Evolutionary conservation across 345 rosid genomes (phyloP).

Genomic region (Rhodamnia argentea): DNA sequence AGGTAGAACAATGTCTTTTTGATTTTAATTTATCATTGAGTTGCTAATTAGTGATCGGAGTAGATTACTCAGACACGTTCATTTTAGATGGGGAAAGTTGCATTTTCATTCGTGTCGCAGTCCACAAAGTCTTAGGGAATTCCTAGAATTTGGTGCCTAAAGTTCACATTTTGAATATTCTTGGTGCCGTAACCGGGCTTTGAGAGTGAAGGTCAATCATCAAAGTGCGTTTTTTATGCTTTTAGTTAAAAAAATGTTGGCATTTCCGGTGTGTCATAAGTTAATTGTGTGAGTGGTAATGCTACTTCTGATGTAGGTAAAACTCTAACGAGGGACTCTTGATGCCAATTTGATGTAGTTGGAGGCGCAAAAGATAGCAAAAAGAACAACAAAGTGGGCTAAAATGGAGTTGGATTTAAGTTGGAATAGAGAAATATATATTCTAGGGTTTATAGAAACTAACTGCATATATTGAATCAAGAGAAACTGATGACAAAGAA

Average conservation of each 20-base stretch:
- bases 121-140: not conserved
- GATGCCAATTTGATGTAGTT: not conserved
- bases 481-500: not conserved
- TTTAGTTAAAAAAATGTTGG: not conserved
- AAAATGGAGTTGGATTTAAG: not conserved
- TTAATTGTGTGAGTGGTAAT: not conserved
- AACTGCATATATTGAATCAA: not conserved
- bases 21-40: not conserved
- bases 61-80: not conserved
- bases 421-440: not conserved
- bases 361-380: not conserved
- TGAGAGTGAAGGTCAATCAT: not conserved
- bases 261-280: not conserved
- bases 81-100: not conserved
- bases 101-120: not conserved
- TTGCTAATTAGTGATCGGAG: not conserved
- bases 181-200: not conserved
- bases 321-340: not conserved
- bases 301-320: not conserved
- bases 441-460: not conserved
- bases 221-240: not conserved
- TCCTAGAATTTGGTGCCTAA: not conserved
- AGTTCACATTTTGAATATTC: not conserved
- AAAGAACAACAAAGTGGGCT: not conserved
- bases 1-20: slow-evolving; percentile 24